Conservation (phyloP, 2,329 filamentous ascomycete species). For the Paecilomyces variotii region DNA sequence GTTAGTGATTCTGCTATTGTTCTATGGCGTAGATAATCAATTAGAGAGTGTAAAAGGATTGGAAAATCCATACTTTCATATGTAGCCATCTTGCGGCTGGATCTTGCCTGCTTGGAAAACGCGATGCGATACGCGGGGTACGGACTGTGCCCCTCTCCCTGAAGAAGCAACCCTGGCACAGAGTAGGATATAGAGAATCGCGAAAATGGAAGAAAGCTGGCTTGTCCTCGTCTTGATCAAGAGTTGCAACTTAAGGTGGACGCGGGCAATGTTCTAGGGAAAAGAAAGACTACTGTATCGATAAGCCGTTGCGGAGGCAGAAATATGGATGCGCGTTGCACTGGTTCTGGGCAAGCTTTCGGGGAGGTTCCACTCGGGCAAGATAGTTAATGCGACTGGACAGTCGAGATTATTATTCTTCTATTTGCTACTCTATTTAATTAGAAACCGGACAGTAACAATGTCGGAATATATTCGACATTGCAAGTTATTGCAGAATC, state of each 20-base stretch:
- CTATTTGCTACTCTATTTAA: background rate
- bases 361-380: background rate
- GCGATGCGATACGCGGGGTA: background rate
- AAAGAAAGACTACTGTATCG: background rate
- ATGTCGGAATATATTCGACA: too few species aligned
- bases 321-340: background rate
- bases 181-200: background rate
- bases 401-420: background rate
- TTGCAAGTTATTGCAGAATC: too few species aligned
- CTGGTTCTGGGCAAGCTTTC: background rate
- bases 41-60: too few species aligned
- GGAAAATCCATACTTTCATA: conserved; percentile 28
- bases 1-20: background rate
- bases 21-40: background rate
- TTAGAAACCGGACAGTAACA: too few species aligned
- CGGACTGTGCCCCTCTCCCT: background rate
- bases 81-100: conserved; percentile 26
- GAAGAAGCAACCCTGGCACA: background rate
- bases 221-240: background rate
- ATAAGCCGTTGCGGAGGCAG: conserved; percentile 3
- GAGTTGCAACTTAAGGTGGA: conserved; percentile 5
- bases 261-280: conserved; percentile 2
- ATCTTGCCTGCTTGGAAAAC: background rate
- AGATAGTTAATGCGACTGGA: background rate
- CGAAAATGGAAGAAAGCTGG: background rate